Conservation (phyloP, 805 yeast genomes). For the Candida yuanshanica region DNA sequence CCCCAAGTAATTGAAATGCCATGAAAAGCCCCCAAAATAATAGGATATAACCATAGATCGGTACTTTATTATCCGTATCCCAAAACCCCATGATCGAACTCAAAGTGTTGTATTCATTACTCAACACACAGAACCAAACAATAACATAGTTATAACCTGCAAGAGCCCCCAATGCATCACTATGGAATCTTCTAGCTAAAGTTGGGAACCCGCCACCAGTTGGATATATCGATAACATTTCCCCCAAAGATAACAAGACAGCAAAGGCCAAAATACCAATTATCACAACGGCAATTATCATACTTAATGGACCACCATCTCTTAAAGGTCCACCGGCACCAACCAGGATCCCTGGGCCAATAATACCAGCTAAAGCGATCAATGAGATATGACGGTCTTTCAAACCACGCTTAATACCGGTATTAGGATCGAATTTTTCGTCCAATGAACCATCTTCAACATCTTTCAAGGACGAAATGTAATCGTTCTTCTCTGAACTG, state of each 20-base stretch:
- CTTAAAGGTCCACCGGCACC: slow-evolving; percentile 48
- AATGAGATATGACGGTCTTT: slow-evolving; percentile 48
- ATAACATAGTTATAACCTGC: slow-evolving; percentile 51
- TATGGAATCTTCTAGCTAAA: slow-evolving; percentile 45
- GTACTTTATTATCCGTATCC: slow-evolving; percentile 47
- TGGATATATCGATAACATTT: slow-evolving; percentile 48
- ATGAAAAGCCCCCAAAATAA: slow-evolving; percentile 49
- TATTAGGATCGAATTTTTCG: slow-evolving; percentile 13
- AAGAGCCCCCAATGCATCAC: slow-evolving; percentile 50
- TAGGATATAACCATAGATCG: slow-evolving; percentile 48
- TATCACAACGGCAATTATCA: slow-evolving; percentile 40
- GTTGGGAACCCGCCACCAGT: slow-evolving; percentile 44
- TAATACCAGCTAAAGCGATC: slow-evolving; percentile 50
- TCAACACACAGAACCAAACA: slow-evolving; percentile 52
- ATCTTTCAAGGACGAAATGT: neutral
- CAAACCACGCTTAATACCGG: slow-evolving; percentile 39
- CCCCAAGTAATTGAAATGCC: slow-evolving; percentile 46
- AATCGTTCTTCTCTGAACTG: neutral
- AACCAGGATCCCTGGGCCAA: slow-evolving; percentile 56
- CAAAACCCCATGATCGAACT: slow-evolving; percentile 39
- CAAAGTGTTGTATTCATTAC: slow-evolving; percentile 51
- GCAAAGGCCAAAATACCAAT: slow-evolving; percentile 49
- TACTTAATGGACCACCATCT: slow-evolving; percentile 48
- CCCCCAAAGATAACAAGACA: slow-evolving; percentile 56
- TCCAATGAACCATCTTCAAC: slow-evolving; percentile 3